Evolutionary conservation across 2,329 filamentous ascomycete species (phyloP).

Genomic region (Fusarium sp.): DNA sequence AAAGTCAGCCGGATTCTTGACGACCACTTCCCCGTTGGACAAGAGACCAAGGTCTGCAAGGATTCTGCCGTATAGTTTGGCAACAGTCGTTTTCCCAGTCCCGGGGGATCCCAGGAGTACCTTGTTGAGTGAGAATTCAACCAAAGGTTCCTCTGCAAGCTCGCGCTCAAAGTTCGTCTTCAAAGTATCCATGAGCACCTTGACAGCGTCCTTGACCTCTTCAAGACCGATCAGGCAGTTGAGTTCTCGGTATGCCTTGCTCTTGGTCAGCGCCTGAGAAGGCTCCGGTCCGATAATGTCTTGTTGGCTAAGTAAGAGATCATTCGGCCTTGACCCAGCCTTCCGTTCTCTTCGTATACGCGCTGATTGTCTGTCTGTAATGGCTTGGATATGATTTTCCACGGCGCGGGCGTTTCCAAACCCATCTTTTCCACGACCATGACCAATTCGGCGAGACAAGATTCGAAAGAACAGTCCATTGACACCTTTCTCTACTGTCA

Average conservation of each 20-base stretch:
- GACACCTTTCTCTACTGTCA: conserved; percentile 67
- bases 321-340: conserved; percentile 56
- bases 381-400: conserved; percentile 66
- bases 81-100: conserved; percentile 80
- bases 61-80: conserved; percentile 75
- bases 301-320: conserved; percentile 68
- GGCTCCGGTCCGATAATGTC: conserved; percentile 79
- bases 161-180: conserved; percentile 73
- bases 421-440: conserved; percentile 68
- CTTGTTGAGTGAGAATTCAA: conserved; percentile 71
- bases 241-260: conserved; percentile 65
- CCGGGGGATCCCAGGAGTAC: conserved; percentile 78
- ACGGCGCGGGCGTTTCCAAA: conserved; percentile 79
- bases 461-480: conserved; percentile 72
- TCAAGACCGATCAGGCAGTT: conserved; percentile 66
- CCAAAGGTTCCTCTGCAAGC: conserved; percentile 64
- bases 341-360: conserved; percentile 61
- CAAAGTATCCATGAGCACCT: conserved; percentile 67
- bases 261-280: conserved; percentile 58
- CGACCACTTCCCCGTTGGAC: conserved; percentile 74
- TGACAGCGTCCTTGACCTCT: conserved; percentile 69
- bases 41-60: conserved; percentile 73
- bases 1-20: conserved; percentile 80
- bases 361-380: conserved; percentile 66
- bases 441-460: conserved; percentile 67